Base-by-base conservation (phyloP, 2,329 filamentous ascomycete species). In the Alternaria dauci region DNA sequence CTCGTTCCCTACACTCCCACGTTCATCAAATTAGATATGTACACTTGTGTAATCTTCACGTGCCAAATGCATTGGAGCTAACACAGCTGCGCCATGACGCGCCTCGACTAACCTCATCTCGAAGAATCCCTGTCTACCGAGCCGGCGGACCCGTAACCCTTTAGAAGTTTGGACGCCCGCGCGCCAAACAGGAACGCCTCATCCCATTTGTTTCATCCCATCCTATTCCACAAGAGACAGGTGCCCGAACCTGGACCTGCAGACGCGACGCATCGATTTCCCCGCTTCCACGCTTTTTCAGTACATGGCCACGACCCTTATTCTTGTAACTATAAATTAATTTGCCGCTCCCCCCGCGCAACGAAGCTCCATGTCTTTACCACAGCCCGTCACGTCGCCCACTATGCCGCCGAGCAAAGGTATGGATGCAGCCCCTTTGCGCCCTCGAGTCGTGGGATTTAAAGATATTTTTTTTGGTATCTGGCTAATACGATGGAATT, bases 401-500 rank as follows among this genome's bases (percentile, higher is more conserved):
- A 76, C 65, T 51, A 78, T 78, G 75, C 75, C 74, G 67, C 66
- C 71, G 71, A 77, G 71, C 70, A 75, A 73, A 76, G 75, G 75
- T 71, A 63, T 23, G 20, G 2, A 23, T 23, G 20, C 20, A 2
- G 20, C 55, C 44, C 55, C 48, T 56, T 60, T 55, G 53, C 51
- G 52, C 52, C 52, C 52, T 25, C 59, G n/a, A 39, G n/a, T 38
- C 43, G 18, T 34, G 16, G 28, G 11, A 30, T n/a, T n/a, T n/a
- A n/a, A n/a, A n/a, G n/a, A n/a, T n/a, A n/a, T n/a, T n/a, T n/a
- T n/a, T n/a, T n/a, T n/a, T n/a, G n/a, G n/a, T n/a, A n/a, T n/a
- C n/a, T n/a, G n/a, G n/a, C 46, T 50, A 2, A 50, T n/a, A 16
- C 23, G 16, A 0, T 38, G 4, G 4, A 4, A 25, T 6, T n/a